Evolutionary conservation across 2,329 filamentous ascomycete species (phyloP), one percentile per base, ranked within the genome.

Genomic region (Arachnomyces sp.): DNA sequence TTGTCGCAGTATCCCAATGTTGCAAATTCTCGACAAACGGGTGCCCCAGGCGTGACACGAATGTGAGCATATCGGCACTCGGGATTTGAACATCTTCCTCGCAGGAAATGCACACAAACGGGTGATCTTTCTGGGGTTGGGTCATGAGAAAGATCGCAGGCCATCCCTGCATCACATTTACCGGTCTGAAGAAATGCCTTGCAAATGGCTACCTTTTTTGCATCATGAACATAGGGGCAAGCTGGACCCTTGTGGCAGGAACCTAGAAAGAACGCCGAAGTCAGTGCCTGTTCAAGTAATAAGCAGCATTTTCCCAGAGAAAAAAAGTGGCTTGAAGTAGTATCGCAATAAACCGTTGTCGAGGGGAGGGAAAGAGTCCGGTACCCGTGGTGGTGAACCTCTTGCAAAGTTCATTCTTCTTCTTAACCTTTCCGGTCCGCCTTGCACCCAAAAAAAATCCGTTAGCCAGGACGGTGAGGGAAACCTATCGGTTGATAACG

Each of bases 121-220:
- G 92, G 89, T 40, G 85, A 85, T 65, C 90, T 84, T 63, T 95
- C 77, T 50, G 87, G 78, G 40, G 77, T 85, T 48, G 86, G 71
- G 35, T 92, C 82, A 74, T 96, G 92, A 48, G 89, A 95, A 45
- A 96, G 75, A 65, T 94, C 86, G 74, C 92, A 98, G 55, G 74
- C 74, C 56, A 82, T 77, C 65, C 87, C 87, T 61, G 78, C 77
- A 52, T 72, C 68, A 68, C 92, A 98, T 54, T 75, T 73, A 57
- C 85, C 83, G 58, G 84, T 88, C 56, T 82, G 80, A 39, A 96
- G 73, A 59, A 84, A 88, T 39, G 86, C 81, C 65, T 86, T 92
- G 78, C 92, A 98, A 42, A 92, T 80, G 41, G 90, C 86, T 55
- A 94, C 86, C 67, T 86, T 94, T 59, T 78, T 72, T 31, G 84